Evolutionary conservation across 768 basidiomycete genomes (phyloP), one percentile per base, ranked within the genome.

Genomic region (Suillus cothurnatus): DNA sequence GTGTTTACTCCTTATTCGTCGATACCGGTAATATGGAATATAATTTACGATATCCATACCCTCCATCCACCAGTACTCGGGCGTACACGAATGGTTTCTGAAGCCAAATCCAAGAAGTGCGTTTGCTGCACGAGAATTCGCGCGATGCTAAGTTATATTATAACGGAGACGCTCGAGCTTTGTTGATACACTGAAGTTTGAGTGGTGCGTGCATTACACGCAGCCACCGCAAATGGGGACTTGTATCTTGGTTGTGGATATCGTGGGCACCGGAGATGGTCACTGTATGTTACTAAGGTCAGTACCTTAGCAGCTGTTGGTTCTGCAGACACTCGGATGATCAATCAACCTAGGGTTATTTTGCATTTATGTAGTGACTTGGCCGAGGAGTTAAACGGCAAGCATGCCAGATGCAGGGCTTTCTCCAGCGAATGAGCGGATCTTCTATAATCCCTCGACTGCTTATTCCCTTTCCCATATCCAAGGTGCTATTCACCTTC

Each of bases 341-440:
- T 94, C 75, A 98, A 87, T 94, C 75, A 98, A 99, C 83, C 95
- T 93, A 72, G 66, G 84, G n/a, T 61, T 4, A 52, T 26, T n/a
- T 32, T 61, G 14, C 31, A 38, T 59, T 12, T 47, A 34, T 50
- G 28, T 23, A 32, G 9, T 28, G 50, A 34, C 45, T 50, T n/a
- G 28, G 50, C 34, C 36, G 7, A 39, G 19, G 32, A 21, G 8
- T n/a, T 7, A 50, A n/a, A 41, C 34, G 36, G 39, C 52, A 75
- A 99, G 96, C 95, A 98, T n/a, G n/a, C n/a, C 77, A 97, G 93
- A 21, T 89, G 85, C 68, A 81, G 87, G 66, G 96, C 97, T 0
- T 95, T 95, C 5, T 95, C n/a, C n/a, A n/a, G 95, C 0, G 96
- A 96, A 23, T 94, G 95, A 1, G 97, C 95, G 31, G 97, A 99